Evolutionary conservation across 2,329 filamentous ascomycete species (phyloP), one percentile per base, ranked within the genome.

Genomic region (Dactylellina parvicollis): DNA sequence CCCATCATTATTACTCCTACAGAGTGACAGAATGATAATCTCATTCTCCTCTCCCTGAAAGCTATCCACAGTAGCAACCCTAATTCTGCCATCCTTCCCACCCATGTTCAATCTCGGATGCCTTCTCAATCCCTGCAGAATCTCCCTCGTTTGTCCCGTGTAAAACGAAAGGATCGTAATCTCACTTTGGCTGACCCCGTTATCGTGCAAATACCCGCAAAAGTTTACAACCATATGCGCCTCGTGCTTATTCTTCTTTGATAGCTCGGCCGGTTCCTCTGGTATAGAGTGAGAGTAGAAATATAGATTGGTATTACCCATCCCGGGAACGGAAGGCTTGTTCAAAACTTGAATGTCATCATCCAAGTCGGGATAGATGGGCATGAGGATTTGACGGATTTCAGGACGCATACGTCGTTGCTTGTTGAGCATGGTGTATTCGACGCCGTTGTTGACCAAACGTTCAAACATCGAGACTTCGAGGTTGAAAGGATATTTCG

Each of bases 31-130:
- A 1, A 96, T 79, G 8, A 97, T 84, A 7, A 96, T 83, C 22
- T 93, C 90, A 74, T 96, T 96, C 79, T 96, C 92, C 77, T 96
- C 92, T 10, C 92, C 92, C 79, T 96, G 92, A 78, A 94, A 96
- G 0, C 90, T 91, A 78, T 96, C 93, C 0, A 97, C 91, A 0
- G 92, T 96, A 32, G 87, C 86, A 0, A 96, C 89, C 1, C 89
- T 89, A 76, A 85, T 61, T 14, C 67, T 38, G 2, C n/a, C n/a
- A n/a, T 64, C 52, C 20, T 44, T 54, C 10, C 52, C 28, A 3
- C 78, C 42, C 67, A 80, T 79, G 74, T n/a, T 79, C 76, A 73
- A 60, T 42, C 62, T 82, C 80, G 76, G 42, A 38, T 81, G 78
- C 16, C 77, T 75, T 9, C 81, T 80, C 2, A 89, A 79, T 4